These are phyloP conservation scores for Syzygium malaccense DNA, from an alignment of 441 rosid genomes.

Conservation along the genomic window DNA sequence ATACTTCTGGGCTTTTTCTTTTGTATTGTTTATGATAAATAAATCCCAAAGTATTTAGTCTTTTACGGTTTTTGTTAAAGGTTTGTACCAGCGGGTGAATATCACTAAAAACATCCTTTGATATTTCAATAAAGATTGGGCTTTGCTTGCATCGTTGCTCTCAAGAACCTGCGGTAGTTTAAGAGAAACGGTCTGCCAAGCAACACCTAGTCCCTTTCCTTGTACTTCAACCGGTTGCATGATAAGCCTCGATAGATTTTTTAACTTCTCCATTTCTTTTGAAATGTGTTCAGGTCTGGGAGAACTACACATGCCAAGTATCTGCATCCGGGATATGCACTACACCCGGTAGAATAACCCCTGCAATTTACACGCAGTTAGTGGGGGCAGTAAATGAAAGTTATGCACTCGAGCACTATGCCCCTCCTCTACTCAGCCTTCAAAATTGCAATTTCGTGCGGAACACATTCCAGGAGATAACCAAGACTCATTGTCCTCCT, in stretches of 20 bases:
- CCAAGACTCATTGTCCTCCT: slow-evolving; percentile 63
- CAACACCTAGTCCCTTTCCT: neutral
- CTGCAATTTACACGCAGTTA: slow-evolving; percentile 40
- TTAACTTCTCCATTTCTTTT: neutral
- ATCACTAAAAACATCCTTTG: neutral
- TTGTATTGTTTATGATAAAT: neutral
- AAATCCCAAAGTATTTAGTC: neutral
- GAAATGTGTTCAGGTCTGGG: slow-evolving; percentile 60
- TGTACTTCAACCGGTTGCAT: neutral
- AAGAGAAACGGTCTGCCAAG: neutral
- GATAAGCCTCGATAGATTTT: neutral
- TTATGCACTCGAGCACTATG: slow-evolving; percentile 76
- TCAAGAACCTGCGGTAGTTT: neutral
- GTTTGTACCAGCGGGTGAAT: neutral
- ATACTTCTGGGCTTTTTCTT: neutral
- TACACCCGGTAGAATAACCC: slow-evolving; percentile 76
- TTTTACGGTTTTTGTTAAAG: neutral
- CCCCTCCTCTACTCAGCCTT: slow-evolving; percentile 79
- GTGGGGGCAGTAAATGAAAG: slow-evolving; percentile 71
- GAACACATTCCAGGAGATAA: slow-evolving; percentile 65
- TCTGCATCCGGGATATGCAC: slow-evolving; percentile 47
- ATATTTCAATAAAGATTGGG: neutral
- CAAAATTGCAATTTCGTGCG: slow-evolving; percentile 81
- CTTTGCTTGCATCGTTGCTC: neutral
- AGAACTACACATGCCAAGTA: slow-evolving; percentile 47